Conservation (phyloP, 371 early-diverging fungal genomes). For the Mucor piriformis region DNA sequence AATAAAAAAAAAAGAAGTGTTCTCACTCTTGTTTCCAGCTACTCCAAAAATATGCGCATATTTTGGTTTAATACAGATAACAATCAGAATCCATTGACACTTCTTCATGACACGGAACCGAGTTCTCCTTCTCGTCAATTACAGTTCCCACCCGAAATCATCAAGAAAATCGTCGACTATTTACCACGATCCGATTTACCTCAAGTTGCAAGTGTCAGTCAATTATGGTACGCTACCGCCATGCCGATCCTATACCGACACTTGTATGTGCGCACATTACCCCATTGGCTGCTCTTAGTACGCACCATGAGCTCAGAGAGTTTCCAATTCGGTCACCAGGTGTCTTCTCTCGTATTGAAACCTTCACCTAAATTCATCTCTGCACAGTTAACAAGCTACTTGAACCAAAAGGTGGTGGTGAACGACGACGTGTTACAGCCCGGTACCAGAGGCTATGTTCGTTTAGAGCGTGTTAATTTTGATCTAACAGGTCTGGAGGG, state of each 20-base stretch:
- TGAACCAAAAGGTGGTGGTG: constrained; percentile 16
- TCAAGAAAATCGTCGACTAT: constrained; percentile 25
- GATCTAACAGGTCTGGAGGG: constrained; percentile 39
- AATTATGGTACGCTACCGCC: constrained; percentile 33
- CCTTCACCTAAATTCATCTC: constrained; percentile 39
- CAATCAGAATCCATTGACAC: constrained; percentile 4
- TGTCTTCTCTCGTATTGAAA: constrained; percentile 31
- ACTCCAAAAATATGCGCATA: constrained; percentile 24
- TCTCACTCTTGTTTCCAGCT: no score
- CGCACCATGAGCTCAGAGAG: constrained; percentile 8
- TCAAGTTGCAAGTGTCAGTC: constrained; percentile 17
- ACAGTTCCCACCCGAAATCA: constrained; percentile 35
- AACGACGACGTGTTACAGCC: constrained; percentile 25
- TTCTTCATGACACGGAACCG: constrained; percentile 3
- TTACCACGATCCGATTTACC: constrained; percentile 34
- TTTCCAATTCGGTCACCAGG: constrained; percentile 17
- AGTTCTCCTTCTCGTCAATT: background rate
- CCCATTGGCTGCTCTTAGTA: constrained; percentile 34
- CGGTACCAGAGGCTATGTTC: constrained; percentile 29
- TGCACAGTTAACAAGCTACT: constrained; percentile 18
- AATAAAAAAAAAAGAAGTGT: no score
- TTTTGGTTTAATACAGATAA: constrained; percentile 22
- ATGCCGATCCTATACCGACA: constrained; percentile 40
- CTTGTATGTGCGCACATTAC: constrained; percentile 32
- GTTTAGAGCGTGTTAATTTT: constrained; percentile 29